Evolutionary conservation across 148 eudicot genomes (phyloP).

Genomic region (Agrostemma githago): DNA sequence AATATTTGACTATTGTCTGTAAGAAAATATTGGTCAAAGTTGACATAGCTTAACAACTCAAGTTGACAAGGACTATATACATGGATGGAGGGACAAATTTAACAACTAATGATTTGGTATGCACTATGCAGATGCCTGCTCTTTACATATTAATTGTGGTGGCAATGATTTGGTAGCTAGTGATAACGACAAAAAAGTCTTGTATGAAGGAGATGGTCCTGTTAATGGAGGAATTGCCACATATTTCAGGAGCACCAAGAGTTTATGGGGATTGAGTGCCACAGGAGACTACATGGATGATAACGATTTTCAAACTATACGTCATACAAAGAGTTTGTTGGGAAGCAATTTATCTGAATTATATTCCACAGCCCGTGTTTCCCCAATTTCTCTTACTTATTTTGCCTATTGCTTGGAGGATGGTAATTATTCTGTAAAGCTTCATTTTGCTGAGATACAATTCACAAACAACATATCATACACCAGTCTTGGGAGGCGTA

Average conservation of each 20-base stretch:
- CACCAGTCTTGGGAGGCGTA: slow-evolving; percentile 63
- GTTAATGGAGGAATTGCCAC: slow-evolving; percentile 52
- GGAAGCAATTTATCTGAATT: slow-evolving; percentile 26
- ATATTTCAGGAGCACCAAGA: slow-evolving; percentile 25
- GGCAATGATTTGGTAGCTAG: slow-evolving; percentile 41
- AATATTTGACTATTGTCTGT: background rate
- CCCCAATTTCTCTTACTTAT: slow-evolving; percentile 65
- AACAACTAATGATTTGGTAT: slow-evolving; percentile 1
- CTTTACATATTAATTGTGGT: slow-evolving; percentile 65
- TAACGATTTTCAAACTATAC: slow-evolving; percentile 25
- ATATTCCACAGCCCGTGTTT: slow-evolving; percentile 51
- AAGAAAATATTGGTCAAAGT: background rate
- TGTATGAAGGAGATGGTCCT: slow-evolving; percentile 59
- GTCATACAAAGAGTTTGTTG: slow-evolving; percentile 17
- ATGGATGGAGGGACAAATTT: background rate
- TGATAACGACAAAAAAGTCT: slow-evolving; percentile 30
- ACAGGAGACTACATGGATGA: slow-evolving; percentile 76
- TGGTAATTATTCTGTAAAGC: slow-evolving; percentile 51
- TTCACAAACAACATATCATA: slow-evolving; percentile 49
- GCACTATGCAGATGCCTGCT: slow-evolving; percentile 56
- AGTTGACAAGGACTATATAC: background rate
- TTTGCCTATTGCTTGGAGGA: slow-evolving; percentile 66
- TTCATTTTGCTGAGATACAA: slow-evolving; percentile 69
- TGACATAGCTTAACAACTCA: background rate
- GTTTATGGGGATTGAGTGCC: slow-evolving; percentile 67